phyloP scores from a whole-genome alignment of 106 monocot species.

The Dendrobium catenatum region DNA sequence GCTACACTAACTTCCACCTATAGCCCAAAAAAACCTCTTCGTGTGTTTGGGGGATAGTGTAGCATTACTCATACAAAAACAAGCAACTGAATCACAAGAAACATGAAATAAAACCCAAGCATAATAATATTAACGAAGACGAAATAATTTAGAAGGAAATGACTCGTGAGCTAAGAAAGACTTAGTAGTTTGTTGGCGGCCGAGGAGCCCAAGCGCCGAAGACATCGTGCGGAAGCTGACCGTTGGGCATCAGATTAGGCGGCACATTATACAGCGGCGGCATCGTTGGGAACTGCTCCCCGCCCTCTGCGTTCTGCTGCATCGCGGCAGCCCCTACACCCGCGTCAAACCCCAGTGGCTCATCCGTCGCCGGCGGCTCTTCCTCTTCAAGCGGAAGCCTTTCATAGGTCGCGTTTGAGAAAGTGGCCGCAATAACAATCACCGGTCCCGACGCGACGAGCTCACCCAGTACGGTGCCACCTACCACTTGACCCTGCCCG shows the following conservation, averaged over 20 bases:
- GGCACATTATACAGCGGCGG: conserved; percentile 19
- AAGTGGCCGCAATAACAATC: conserved; percentile 28
- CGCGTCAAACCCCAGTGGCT: background rate
- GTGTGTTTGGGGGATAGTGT: no score
- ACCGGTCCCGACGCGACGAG: conserved; percentile 29
- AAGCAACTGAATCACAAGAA: background rate
- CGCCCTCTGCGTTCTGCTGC: background rate
- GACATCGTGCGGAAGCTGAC: conserved; percentile 32
- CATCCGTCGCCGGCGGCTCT: background rate
- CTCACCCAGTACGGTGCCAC: conserved; percentile 24
- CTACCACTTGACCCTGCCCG: conserved; percentile 25
- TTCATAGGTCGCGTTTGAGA: conserved; percentile 38
- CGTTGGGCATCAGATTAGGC: conserved; percentile 30
- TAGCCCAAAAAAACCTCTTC: no score
- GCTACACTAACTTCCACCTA: no score
- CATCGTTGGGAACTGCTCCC: conserved; percentile 15
- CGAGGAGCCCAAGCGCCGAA: conserved; percentile 39
- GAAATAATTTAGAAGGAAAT: background rate
- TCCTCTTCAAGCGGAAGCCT: conserved; percentile 33
- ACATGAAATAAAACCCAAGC: background rate
- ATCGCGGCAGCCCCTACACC: background rate
- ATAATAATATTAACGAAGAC: background rate
- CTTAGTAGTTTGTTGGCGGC: conserved; percentile 17
- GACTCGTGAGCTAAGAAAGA: background rate
- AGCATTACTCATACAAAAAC: no score